Percentiles rank a stretch among this genome's conserved stretches.
These are phyloP conservation scores for Sophora flavescens DNA, from an alignment of 306 rosid genomes.

Conservation along the genomic window DNA sequence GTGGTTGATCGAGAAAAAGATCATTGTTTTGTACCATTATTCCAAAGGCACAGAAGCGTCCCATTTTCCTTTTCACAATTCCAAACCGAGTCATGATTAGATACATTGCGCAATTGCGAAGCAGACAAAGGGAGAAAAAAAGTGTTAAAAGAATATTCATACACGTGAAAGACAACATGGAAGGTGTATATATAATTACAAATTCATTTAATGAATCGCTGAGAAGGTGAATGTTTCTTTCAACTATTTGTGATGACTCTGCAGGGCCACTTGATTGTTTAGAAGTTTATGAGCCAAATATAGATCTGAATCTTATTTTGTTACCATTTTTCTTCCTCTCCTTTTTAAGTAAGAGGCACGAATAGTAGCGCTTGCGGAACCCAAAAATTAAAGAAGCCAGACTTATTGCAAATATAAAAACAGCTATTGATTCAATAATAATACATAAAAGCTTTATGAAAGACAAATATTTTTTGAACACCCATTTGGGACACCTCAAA, in stretches of 20 bases:
- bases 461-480: too few species aligned
- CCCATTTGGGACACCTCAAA: too few species aligned
- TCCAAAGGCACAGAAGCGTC: constrained; percentile 20
- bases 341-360: constrained; percentile 29
- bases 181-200: constrained; percentile 34
- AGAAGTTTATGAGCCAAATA: constrained; percentile 9
- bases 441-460: too few species aligned
- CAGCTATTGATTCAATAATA: too few species aligned
- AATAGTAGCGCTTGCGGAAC: background rate
- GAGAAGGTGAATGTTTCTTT: constrained; percentile 32
- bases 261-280: constrained; percentile 34
- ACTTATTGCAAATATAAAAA: background rate
- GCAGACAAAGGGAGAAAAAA: constrained; percentile 39
- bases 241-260: constrained; percentile 36
- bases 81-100: constrained; percentile 44
- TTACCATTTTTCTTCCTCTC: constrained; percentile 21
- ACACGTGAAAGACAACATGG: constrained; percentile 48
- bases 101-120: constrained; percentile 38
- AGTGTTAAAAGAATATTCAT: constrained; percentile 43
- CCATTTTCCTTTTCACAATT: constrained; percentile 44
- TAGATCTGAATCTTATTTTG: constrained; percentile 35
- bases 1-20: constrained; percentile 42
- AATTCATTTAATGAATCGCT: constrained; percentile 33
- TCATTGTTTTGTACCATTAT: constrained; percentile 28
- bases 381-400: background rate